Base-by-base conservation (phyloP, 2,329 filamentous ascomycete species). In the Diplodia mutila region DNA sequence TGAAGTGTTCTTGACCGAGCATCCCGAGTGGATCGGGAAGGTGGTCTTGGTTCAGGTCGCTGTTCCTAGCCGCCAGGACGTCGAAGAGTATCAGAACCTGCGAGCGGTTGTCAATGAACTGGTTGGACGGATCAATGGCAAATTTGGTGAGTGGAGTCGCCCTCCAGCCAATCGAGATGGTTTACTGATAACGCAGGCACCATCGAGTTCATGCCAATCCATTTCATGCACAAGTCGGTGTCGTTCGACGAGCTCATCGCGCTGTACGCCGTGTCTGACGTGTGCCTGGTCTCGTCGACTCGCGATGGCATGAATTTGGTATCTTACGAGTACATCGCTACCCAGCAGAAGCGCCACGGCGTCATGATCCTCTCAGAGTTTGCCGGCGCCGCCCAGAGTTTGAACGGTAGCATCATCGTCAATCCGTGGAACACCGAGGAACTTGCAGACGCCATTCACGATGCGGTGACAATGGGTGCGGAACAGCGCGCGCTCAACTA, bases 381-480 rank as follows among this genome's bases (percentile, higher is more conserved):
- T 76, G 94, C 95, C 0, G 95, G 95, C 52, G 95, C 95, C 8
- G 94, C 95, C 0, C 95, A 98, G 80, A 95, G 91, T 70, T 85
- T 99, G 68, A 97, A 97, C 72, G 94, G 94, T 69, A 93, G 92
- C 73, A 85, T 98, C 63, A 94, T 98, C 65, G 92, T 98, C 75
- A 99, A 99, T 80, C 95, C 95, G 0, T 99, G 95, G 95, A 98
- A 98, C 78, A 97, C 94, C 0, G 94, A 97, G 76, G 94, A 98
- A 79, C 84, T 98, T 46, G 94, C 94, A 49, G 92, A 93, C 74
- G 92, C 94, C 6, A 94, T 98, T 72, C 91, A 97, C 79, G 93
- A 97, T 72, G 93, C 94, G n/a, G 93, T 98, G 52, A 97, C 94
- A 66, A 97, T 98, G 93, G 90, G 90, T 65, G 89, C 93, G 21